Evolutionary conservation across 768 basidiomycete genomes (phyloP).

Genomic region (Auriscalpium orientale): DNA sequence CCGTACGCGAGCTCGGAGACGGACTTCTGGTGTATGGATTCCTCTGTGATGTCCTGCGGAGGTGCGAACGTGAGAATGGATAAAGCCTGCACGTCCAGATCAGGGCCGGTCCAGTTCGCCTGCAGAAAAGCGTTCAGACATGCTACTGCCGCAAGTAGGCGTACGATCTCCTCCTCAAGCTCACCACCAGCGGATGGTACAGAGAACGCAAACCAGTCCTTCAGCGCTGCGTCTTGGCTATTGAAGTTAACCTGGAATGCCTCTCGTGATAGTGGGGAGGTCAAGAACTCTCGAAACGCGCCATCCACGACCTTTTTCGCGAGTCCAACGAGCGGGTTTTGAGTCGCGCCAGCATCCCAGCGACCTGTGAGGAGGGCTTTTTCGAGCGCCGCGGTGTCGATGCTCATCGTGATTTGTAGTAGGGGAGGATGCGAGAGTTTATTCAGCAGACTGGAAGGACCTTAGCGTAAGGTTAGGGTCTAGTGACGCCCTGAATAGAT

Average conservation of each 20-base stretch:
- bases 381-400: conserved; percentile 32
- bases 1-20: conserved; percentile 70
- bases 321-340: conserved; percentile 26
- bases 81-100: conserved; percentile 50
- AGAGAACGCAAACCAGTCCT: conserved; percentile 26
- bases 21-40: conserved; percentile 55
- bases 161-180: conserved; percentile 43
- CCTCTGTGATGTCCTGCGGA: conserved; percentile 29
- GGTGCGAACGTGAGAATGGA: conserved; percentile 30
- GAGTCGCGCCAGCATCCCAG: conserved; percentile 21
- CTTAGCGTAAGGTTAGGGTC: too few relatives aligned
- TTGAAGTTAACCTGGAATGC: conserved; percentile 27
- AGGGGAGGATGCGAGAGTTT: too few relatives aligned
- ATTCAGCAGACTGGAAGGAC: too few relatives aligned
- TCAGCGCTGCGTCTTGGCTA: conserved; percentile 29
- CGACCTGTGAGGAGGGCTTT: conserved; percentile 48
- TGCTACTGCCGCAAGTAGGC: conserved; percentile 64
- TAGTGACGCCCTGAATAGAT: too few relatives aligned
- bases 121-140: conserved; percentile 89
- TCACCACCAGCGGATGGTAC: conserved; percentile 24
- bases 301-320: conserved; percentile 54
- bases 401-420: conserved; percentile 3
- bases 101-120: conserved; percentile 93
- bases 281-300: conserved; percentile 44
- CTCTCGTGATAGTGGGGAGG: conserved; percentile 26